phyloP scores from a whole-genome alignment of 441 rosid species.

The Populus hybrid region DNA sequence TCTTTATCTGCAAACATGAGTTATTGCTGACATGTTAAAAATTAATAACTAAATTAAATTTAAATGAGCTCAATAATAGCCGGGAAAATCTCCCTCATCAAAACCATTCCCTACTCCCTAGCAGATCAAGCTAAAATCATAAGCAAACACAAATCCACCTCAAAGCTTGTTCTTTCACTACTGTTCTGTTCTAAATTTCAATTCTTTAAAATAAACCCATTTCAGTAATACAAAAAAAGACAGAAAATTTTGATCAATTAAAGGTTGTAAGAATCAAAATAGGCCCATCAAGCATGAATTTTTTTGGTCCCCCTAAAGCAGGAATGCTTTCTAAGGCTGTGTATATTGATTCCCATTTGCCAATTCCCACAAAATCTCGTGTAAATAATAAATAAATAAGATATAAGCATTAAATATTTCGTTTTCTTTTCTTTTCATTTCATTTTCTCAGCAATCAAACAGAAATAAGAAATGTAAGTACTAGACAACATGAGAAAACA shows the following conservation, averaged over 20 bases:
- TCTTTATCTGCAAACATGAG: background rate
- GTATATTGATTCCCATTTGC: background rate
- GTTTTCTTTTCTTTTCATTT: background rate
- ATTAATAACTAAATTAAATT: too few species aligned
- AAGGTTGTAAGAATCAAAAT: background rate
- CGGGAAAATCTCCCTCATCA: background rate
- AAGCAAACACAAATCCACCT: background rate
- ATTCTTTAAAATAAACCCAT: background rate
- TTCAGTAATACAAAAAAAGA: background rate
- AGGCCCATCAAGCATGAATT: background rate
- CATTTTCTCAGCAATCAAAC: background rate
- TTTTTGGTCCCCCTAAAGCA: background rate
- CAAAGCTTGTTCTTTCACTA: background rate
- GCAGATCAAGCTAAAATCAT: background rate
- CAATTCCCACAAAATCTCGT: background rate
- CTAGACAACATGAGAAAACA: background rate
- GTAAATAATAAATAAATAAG: background rate
- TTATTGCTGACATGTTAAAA: background rate
- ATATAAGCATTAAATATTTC: too few species aligned
- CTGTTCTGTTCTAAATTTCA: background rate
- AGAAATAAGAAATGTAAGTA: background rate
- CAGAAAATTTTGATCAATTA: background rate
- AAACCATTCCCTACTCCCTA: background rate
- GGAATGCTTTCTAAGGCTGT: background rate
- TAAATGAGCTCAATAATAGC: background rate